A percentile compares a stretch with the other conserved stretches of the same genome.
Conservation (phyloP, 139 green algal genomes). For the Chlamydomonas sp. region DNA sequence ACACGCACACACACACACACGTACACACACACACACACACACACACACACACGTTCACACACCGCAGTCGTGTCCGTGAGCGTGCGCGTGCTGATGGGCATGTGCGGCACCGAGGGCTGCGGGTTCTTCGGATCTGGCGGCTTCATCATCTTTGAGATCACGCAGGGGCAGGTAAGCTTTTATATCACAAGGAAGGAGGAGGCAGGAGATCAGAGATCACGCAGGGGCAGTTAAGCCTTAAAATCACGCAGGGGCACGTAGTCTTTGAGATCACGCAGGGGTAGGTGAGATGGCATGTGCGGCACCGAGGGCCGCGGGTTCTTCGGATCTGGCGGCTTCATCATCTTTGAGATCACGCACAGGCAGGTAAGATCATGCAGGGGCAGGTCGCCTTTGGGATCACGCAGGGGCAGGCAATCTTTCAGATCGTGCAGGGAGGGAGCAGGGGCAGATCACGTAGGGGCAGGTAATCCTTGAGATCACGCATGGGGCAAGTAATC, state of each 20-base stretch:
- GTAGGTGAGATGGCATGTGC: no score
- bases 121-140: conserved; percentile 65
- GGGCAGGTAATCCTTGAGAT: no score
- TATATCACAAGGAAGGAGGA: no score
- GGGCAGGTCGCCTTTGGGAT: conserved; percentile 78
- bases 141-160: conserved; percentile 73
- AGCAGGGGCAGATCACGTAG: no score
- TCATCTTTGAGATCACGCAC: conserved; percentile 66
- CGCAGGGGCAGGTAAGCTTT: conserved; percentile 38
- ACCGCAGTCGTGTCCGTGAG: conserved; percentile 39
- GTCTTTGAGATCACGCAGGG: no score
- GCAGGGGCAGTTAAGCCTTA: no score
- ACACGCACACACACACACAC: no score
- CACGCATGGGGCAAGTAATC: no score
- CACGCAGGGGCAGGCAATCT: conserved; percentile 37
- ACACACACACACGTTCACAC: neutral
- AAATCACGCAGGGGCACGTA: no score
- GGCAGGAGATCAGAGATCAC: no score
- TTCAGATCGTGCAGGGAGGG: no score
- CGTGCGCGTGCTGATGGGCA: conserved; percentile 56
- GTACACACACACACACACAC: neutral
- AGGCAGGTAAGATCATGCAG: conserved; percentile 27
- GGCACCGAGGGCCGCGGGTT: conserved; percentile 45
- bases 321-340: conserved; percentile 62
- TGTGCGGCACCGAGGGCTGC: conserved; percentile 46